A percentile compares a stretch with the other conserved stretches of the same genome.
Conservation (phyloP, 805 yeast species). For the Saccharomycopsis babjevae region DNA sequence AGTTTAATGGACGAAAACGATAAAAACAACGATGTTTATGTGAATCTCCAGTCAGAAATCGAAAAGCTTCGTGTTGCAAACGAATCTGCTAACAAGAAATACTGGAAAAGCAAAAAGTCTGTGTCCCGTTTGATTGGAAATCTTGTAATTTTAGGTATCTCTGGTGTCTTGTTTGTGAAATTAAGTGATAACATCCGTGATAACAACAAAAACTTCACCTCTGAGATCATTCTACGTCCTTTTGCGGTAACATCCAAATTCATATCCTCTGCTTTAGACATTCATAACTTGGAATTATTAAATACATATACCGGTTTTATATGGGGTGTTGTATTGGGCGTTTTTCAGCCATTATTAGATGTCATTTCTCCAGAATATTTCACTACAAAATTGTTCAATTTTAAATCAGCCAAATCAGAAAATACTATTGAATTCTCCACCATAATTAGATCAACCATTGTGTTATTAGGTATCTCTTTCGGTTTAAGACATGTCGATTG, state of each 20-base stretch:
- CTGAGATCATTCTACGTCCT: constrained; percentile 10
- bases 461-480: constrained; percentile 60
- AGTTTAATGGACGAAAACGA: constrained; percentile 12
- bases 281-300: not conserved
- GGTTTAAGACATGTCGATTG: constrained; percentile 63
- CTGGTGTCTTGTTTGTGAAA: constrained; percentile 13
- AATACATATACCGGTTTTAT: constrained; percentile 2
- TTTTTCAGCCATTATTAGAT: constrained; percentile 14
- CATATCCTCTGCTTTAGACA: not conserved
- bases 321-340: constrained; percentile 13
- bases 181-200: constrained; percentile 12
- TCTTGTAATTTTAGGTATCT: constrained; percentile 7
- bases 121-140: not conserved
- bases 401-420: not conserved
- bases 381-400: constrained; percentile 6
- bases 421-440: constrained; percentile 2
- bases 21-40: constrained; percentile 9
- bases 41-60: constrained; percentile 6
- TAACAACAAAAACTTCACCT: constrained; percentile 7
- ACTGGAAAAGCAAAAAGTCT: not conserved
- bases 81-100: not conserved
- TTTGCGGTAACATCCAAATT: constrained; percentile 1
- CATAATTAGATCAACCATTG: constrained; percentile 36
- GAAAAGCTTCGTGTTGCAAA: not conserved
- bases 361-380: constrained; percentile 5